Evolutionary conservation across 345 rosid genomes (phyloP), one percentile per base, ranked within the genome.

Genomic region (Acer negundo): DNA sequence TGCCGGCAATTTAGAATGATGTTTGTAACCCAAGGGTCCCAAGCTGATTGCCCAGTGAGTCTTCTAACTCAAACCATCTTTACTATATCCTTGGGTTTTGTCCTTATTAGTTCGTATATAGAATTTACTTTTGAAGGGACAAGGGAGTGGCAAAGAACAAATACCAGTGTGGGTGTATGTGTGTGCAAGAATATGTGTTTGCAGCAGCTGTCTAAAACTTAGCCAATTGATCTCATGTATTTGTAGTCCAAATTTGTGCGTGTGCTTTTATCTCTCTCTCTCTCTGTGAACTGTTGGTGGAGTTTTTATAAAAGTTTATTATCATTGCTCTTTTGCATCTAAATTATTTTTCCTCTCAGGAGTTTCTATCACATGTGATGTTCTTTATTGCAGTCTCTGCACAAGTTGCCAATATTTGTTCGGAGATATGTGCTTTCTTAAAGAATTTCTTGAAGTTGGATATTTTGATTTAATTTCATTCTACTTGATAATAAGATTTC

Each of bases 21-120:
- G 24, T 49, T 38, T 56, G 40, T 53, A 10, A 11, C 55, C 51
- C 38, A n/a, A n/a, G n/a, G n/a, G n/a, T n/a, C n/a, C n/a, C n/a
- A 51, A 22, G 28, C 72, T 55, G 53, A 23, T 55, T 55, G 23
- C 31, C n/a, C 66, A 46, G 72, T 51, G 23, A 75, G 78, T 75
- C 10, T 67, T 75, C 72, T n/a, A 26, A 20, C 53, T 6, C 8
- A 55, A 56, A 15, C 15, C 16, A 35, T 75, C 20, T 69, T 69
- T 62, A 8, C 2, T n/a, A 75, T 47, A 28, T 75, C 62, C 31
- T 17, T 3, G 13, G 9, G 31, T 20, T 49, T 53, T 63, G 38
- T 17, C 71, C 13, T 3, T 12, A 4, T 66, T 20, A 20, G 22
- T 51, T 12, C 8, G 22, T 70, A 19, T 47, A 23, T 17, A 53